A percentile compares a stretch with the other conserved stretches of the same genome.
phyloP scores from a whole-genome alignment of 1,284 basidiomycete genomes.

The Rhodotorula sp. region DNA sequence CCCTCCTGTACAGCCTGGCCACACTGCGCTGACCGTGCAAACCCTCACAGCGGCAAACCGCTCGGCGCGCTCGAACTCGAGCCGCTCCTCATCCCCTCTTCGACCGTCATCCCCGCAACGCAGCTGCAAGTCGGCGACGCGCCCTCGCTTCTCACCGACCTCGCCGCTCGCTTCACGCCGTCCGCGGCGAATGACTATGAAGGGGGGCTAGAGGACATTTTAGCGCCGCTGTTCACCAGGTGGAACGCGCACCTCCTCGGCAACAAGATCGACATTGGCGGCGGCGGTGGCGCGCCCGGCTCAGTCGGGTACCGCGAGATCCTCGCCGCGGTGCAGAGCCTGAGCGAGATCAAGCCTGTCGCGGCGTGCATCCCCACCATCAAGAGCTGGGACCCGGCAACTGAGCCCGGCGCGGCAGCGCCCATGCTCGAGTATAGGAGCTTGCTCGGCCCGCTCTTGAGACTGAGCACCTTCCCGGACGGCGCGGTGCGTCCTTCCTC shows the following conservation, averaged over 20 bases:
- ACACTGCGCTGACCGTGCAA: neutral
- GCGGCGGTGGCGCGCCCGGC: constrained; percentile 1
- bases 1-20: too few relatives aligned
- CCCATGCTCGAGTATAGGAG: constrained; percentile 60
- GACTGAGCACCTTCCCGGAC: constrained; percentile 77
- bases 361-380: constrained; percentile 55
- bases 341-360: constrained; percentile 79
- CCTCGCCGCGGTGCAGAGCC: constrained; percentile 74
- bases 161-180: constrained; percentile 52
- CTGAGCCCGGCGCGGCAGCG: constrained; percentile 50
- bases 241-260: constrained; percentile 43
- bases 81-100: constrained; percentile 64
- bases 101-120: constrained; percentile 59
- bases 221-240: constrained; percentile 53
- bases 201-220: constrained; percentile 54
- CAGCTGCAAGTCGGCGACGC: constrained; percentile 52
- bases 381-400: constrained; percentile 50
- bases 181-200: constrained; percentile 45
- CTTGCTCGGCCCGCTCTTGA: constrained; percentile 76
- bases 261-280: constrained; percentile 42
- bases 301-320: constrained; percentile 72
- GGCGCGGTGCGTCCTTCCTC: constrained; percentile 70
- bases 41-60: constrained; percentile 55
- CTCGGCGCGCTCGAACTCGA: constrained; percentile 77
- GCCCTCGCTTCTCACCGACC: constrained; percentile 55